phyloP scores from a whole-genome alignment of 305 asterid genomes.

The Fraxinus dipetala region DNA sequence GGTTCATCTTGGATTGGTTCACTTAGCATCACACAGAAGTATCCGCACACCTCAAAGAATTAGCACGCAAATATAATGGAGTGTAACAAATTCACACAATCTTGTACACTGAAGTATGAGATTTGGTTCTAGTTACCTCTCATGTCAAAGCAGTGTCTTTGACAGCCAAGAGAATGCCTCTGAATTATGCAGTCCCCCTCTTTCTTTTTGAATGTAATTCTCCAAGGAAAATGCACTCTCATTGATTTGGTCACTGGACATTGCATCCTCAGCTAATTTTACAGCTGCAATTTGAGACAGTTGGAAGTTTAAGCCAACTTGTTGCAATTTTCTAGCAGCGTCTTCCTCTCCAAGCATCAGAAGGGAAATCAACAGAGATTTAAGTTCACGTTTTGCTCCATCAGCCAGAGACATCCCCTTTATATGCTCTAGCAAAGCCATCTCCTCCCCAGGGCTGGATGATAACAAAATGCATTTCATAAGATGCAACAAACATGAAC shows the following conservation, averaged over 20 bases:
- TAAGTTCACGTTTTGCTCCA: conserved; percentile 75
- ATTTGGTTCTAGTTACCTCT: not conserved
- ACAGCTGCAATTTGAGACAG: conserved; percentile 80
- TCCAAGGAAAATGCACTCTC: conserved; percentile 58
- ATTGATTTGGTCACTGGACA: conserved; percentile 39
- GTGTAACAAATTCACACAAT: not conserved
- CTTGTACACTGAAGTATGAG: not conserved
- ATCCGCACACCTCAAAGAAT: not conserved
- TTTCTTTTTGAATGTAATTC: conserved; percentile 42
- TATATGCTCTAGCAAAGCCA: conserved; percentile 81
- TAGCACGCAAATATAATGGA: not conserved
- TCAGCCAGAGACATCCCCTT: conserved; percentile 68
- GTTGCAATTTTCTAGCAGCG: conserved; percentile 71
- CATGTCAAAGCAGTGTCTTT: conserved; percentile 48
- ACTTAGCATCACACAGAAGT: not conserved
- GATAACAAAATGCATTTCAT: conserved; percentile 11
- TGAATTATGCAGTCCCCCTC: conserved; percentile 47
- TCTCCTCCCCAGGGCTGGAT: conserved; percentile 81
- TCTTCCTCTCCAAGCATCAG: conserved; percentile 74
- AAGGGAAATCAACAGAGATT: conserved; percentile 57
- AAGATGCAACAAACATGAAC: not conserved
- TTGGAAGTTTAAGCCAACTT: conserved; percentile 57
- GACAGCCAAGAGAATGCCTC: conserved; percentile 74
- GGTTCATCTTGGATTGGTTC: not conserved
- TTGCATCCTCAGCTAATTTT: conserved; percentile 60